Evolutionary conservation across 306 rosid species (phyloP).

Genomic region (Lagenaria siceraria): DNA sequence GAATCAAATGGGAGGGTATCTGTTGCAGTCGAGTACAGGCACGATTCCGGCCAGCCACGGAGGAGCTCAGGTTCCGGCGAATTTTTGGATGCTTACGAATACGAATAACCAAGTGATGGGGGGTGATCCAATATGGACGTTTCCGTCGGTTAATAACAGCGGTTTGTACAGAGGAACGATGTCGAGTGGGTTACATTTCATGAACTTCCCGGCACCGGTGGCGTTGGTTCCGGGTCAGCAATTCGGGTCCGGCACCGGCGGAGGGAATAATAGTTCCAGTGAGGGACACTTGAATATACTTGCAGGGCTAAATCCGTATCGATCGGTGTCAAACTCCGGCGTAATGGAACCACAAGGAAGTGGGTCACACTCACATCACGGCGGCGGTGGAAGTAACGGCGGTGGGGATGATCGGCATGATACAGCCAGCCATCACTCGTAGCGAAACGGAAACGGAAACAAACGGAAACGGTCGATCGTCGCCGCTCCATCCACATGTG

Average conservation of each 20-base stretch:
- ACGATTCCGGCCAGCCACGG: constrained; percentile 48
- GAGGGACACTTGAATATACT: constrained; percentile 67
- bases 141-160: constrained; percentile 53
- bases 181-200: constrained; percentile 79
- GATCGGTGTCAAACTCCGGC: constrained; percentile 24
- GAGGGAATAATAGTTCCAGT: constrained; percentile 12
- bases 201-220: constrained; percentile 70
- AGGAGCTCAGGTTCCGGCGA: constrained; percentile 48
- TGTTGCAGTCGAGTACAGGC: constrained; percentile 52
- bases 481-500: constrained; percentile 29
- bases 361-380: constrained; percentile 64
- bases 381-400: neutral
- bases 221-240: constrained; percentile 71
- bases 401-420: constrained; percentile 40
- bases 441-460: constrained; percentile 7
- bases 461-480: neutral
- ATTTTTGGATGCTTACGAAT: constrained; percentile 80
- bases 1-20: constrained; percentile 56
- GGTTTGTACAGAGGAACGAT: constrained; percentile 56
- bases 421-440: constrained; percentile 53
- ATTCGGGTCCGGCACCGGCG: constrained; percentile 16
- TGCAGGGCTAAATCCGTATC: constrained; percentile 54
- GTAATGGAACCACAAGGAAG: constrained; percentile 50
- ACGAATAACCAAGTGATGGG: constrained; percentile 64
- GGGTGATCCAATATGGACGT: constrained; percentile 88